These are phyloP conservation scores for Pholiota microspora DNA, from an alignment of 768 basidiomycete genomes.

Conservation along the genomic window DNA sequence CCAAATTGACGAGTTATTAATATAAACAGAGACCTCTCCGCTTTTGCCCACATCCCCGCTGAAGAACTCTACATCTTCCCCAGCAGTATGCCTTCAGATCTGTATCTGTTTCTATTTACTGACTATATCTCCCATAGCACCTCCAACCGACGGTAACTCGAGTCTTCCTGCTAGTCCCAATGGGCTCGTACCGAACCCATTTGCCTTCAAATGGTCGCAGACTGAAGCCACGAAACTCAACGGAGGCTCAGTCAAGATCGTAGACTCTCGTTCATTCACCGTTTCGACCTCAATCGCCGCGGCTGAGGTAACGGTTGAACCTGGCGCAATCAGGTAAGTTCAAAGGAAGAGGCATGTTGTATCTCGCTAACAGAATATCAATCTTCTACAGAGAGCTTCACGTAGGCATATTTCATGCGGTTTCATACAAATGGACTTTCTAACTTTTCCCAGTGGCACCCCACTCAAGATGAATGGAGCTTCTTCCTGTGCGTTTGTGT, in stretches of 20 bases:
- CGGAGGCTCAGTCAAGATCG: conserved; percentile 61
- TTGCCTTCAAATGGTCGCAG: conserved; percentile 51
- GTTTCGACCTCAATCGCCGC: conserved; percentile 50
- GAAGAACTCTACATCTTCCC: conserved; percentile 54
- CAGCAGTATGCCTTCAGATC: conserved; percentile 16
- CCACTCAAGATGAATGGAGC: conserved; percentile 66
- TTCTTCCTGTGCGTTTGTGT: conserved; percentile 50
- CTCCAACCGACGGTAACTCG: conserved; percentile 35
- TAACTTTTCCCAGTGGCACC: conserved; percentile 54
- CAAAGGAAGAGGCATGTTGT: neutral
- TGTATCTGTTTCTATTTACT: conserved; percentile 4
- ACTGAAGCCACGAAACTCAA: conserved; percentile 38
- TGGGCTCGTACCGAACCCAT: conserved; percentile 41
- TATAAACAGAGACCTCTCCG: conserved; percentile 30
- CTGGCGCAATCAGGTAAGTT: conserved; percentile 54
- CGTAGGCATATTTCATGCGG: conserved; percentile 26
- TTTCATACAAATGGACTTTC: neutral
- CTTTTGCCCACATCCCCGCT: conserved; percentile 53
- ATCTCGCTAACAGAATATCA: neutral
- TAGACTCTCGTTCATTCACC: conserved; percentile 54
- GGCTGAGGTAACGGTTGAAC: conserved; percentile 56
- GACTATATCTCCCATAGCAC: conserved; percentile 14
- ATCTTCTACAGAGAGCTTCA: conserved; percentile 49
- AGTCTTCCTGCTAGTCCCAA: conserved; percentile 41
- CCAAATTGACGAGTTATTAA: conserved; percentile 17